phyloP scores from a whole-genome alignment of 441 rosid genomes.

The Aquilaria agallochum region DNA sequence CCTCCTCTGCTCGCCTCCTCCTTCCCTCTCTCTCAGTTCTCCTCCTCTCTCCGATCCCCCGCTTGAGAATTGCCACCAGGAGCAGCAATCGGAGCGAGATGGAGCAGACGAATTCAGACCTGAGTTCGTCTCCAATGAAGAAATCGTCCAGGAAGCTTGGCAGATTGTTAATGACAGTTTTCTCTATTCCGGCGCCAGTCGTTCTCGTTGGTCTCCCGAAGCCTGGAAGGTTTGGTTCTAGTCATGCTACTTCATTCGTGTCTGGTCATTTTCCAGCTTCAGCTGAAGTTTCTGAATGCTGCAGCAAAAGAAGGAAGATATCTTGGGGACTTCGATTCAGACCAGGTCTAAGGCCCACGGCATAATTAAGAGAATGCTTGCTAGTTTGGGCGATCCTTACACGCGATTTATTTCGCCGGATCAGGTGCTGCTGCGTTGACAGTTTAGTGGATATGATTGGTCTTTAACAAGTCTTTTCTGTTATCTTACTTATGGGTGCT shows the following conservation, averaged over 20 bases:
- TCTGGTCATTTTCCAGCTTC: neutral
- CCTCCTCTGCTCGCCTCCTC: constrained; percentile 52
- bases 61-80: constrained; percentile 25
- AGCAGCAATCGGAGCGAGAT: constrained; percentile 5
- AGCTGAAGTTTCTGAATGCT: neutral
- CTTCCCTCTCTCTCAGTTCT: constrained; percentile 37
- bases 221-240: constrained; percentile 54
- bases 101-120: constrained; percentile 38
- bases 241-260: neutral
- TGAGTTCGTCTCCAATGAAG: constrained; percentile 46
- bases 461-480: neutral
- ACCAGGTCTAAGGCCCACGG: constrained; percentile 79
- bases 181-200: constrained; percentile 30
- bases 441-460: neutral
- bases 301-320: constrained; percentile 67
- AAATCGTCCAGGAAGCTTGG: constrained; percentile 92
- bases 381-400: constrained; percentile 83
- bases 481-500: constrained; percentile 20
- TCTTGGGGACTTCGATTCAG: constrained; percentile 49
- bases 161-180: constrained; percentile 77
- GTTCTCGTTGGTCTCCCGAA: constrained; percentile 64
- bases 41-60: constrained; percentile 14
- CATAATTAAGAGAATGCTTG: constrained; percentile 70
- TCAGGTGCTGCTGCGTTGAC: constrained; percentile 45
- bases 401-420: constrained; percentile 84